Percentiles rank a stretch among this genome's conserved stretches.
phyloP scores from a whole-genome alignment of 2,329 filamentous ascomycete genomes.

The Ophiostoma ips region DNA sequence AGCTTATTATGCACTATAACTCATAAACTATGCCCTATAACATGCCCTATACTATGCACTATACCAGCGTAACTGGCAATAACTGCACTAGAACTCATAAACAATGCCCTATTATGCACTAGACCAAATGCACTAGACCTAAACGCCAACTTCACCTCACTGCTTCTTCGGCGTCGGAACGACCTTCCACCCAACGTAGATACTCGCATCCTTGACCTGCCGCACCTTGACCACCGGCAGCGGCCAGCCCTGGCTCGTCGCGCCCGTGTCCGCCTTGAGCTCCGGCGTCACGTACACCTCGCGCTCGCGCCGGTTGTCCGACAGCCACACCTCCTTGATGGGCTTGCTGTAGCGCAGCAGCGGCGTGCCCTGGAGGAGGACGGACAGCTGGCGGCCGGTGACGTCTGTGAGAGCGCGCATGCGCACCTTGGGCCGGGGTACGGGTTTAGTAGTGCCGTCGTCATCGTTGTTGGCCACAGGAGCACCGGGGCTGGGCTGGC shows the following conservation, averaged over 20 bases:
- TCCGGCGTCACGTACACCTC: slow-evolving; percentile 77
- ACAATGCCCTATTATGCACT: too few species aligned
- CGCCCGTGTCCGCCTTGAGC: slow-evolving; percentile 52
- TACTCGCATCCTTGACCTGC: slow-evolving; percentile 56
- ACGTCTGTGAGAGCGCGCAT: slow-evolving; percentile 82
- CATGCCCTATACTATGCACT: too few species aligned
- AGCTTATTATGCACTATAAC: too few species aligned
- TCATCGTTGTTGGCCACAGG: neutral
- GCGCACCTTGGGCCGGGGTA: slow-evolving; percentile 53
- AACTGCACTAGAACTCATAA: neutral
- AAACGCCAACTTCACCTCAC: neutral
- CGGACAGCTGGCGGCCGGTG: slow-evolving; percentile 59
- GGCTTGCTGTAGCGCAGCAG: slow-evolving; percentile 79
- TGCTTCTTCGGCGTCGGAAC: slow-evolving; percentile 20
- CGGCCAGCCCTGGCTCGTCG: slow-evolving; percentile 62
- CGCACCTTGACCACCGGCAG: slow-evolving; percentile 72
- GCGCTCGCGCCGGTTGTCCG: slow-evolving; percentile 31
- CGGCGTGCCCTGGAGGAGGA: slow-evolving; percentile 71
- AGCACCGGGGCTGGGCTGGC: slow-evolving; percentile 23
- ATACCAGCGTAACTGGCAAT: too few species aligned
- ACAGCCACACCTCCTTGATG: slow-evolving; percentile 59
- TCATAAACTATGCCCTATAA: too few species aligned
- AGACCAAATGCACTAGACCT: neutral
- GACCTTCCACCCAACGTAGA: slow-evolving; percentile 55
- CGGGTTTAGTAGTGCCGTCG: neutral